Conservation (phyloP, 2,329 filamentous ascomycete species). For the Bipolaris sorokiniana region DNA sequence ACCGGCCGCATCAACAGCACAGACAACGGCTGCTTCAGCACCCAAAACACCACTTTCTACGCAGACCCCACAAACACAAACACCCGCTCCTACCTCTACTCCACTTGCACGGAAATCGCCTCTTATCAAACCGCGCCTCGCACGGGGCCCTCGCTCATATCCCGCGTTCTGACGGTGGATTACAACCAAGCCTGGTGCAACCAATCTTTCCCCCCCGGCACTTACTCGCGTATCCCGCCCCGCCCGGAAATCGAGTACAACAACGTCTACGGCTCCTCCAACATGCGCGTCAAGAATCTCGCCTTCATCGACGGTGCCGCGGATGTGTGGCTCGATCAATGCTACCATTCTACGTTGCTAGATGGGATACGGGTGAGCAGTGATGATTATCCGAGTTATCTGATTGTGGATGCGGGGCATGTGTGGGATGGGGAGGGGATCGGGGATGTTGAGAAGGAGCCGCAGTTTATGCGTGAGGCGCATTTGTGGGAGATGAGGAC, state of each 20-base stretch:
- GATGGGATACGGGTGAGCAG: conserved; percentile 45
- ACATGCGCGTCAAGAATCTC: conserved; percentile 55
- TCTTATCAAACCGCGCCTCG: conserved; percentile 57
- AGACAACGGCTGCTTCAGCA: conserved; percentile 54
- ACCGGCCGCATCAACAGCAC: conserved; percentile 53
- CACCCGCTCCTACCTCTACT: conserved; percentile 58
- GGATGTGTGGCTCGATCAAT: conserved; percentile 61
- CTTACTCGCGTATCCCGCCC: conserved; percentile 54
- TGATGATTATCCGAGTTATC: conserved; percentile 56
- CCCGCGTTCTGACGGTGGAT: conserved; percentile 54
- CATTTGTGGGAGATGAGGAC: conserved; percentile 59
- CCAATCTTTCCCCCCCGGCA: conserved; percentile 60
- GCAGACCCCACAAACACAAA: conserved; percentile 52
- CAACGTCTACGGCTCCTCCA: conserved; percentile 57
- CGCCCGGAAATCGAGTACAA: conserved; percentile 52
- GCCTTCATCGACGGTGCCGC: conserved; percentile 60
- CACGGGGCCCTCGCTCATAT: conserved; percentile 55
- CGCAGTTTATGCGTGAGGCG: conserved; percentile 59
- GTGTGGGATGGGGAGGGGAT: conserved; percentile 58
- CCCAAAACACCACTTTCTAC: conserved; percentile 53
- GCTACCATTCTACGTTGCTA: conserved; percentile 57
- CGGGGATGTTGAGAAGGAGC: conserved; percentile 53
- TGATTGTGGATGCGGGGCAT: conserved; percentile 60
- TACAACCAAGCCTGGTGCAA: conserved; percentile 64
- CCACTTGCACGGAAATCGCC: conserved; percentile 57